phyloP scores from a whole-genome alignment of 176 grass and related monocot genomes.

The Carex cristatella region DNA sequence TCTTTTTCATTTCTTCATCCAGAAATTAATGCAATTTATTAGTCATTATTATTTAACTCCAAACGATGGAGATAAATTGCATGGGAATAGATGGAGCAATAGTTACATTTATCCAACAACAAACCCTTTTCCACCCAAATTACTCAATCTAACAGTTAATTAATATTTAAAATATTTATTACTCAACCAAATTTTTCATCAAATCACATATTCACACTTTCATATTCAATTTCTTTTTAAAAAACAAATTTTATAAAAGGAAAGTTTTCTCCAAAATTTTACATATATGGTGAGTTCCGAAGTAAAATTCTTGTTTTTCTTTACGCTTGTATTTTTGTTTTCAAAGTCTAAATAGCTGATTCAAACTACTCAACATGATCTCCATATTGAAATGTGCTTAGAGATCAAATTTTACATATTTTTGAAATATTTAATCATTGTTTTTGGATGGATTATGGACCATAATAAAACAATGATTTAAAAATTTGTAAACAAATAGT shows the following conservation, averaged over 20 bases:
- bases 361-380: too few relatives aligned
- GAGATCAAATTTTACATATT: too few relatives aligned
- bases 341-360: too few relatives aligned
- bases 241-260: not conserved
- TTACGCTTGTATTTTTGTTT: too few relatives aligned
- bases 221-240: not conserved
- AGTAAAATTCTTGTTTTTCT: too few relatives aligned
- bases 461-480: too few relatives aligned
- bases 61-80: not conserved
- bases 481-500: too few relatives aligned
- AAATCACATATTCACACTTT: not conserved
- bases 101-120: not conserved
- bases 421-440: too few relatives aligned
- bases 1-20: constrained; percentile 11
- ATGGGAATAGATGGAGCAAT: not conserved
- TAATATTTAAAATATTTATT: not conserved
- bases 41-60: not conserved
- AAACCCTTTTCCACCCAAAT: not conserved
- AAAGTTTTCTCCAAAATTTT: not conserved
- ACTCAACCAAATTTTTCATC: not conserved
- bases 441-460: too few relatives aligned
- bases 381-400: too few relatives aligned
- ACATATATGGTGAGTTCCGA: too few relatives aligned
- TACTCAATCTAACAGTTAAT: not conserved
- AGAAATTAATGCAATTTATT: constrained; percentile 10